Conservation (phyloP, 2,329 filamentous ascomycete species). For the Trichophaea hybrida region DNA sequence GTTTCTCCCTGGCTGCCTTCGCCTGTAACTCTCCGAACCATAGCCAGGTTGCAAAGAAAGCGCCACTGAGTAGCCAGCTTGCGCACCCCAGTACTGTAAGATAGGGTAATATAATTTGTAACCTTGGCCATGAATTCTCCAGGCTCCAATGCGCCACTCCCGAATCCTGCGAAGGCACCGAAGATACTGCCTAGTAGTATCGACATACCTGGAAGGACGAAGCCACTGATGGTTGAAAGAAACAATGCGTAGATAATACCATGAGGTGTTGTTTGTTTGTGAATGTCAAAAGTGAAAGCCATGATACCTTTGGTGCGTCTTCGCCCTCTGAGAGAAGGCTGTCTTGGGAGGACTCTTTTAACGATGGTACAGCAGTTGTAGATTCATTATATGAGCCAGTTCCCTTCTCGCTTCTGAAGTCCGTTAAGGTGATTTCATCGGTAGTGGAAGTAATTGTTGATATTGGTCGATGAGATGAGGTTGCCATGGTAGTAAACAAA, state of each 20-base stretch:
- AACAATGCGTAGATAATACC: slow-evolving; percentile 19
- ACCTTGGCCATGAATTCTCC: slow-evolving; percentile 42
- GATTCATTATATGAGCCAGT: not conserved
- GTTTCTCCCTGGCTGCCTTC: slow-evolving; percentile 43
- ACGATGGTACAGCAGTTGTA: not conserved
- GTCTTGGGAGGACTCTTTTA: not conserved
- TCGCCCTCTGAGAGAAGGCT: not conserved
- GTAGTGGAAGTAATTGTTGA: not conserved
- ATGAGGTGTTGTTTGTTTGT: slow-evolving; percentile 13
- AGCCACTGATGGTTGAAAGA: slow-evolving; percentile 30
- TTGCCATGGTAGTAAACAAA: too few relatives aligned
- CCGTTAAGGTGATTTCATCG: not conserved
- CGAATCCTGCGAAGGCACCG: slow-evolving; percentile 51
- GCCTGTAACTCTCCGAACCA: slow-evolving; percentile 71
- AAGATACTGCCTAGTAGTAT: slow-evolving; percentile 22
- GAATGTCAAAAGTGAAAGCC: slow-evolving; percentile 24
- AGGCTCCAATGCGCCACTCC: slow-evolving; percentile 39
- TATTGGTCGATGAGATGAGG: not conserved
- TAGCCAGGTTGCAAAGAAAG: slow-evolving; percentile 58
- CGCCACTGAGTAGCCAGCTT: slow-evolving; percentile 52
- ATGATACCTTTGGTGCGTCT: not conserved
- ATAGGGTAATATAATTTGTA: slow-evolving; percentile 44
- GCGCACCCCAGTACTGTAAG: slow-evolving; percentile 48
- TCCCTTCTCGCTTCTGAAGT: not conserved
- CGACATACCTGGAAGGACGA: slow-evolving; percentile 28